Evolutionary conservation across 306 rosid genomes (phyloP).

Genomic region (Dryas alaskensis): DNA sequence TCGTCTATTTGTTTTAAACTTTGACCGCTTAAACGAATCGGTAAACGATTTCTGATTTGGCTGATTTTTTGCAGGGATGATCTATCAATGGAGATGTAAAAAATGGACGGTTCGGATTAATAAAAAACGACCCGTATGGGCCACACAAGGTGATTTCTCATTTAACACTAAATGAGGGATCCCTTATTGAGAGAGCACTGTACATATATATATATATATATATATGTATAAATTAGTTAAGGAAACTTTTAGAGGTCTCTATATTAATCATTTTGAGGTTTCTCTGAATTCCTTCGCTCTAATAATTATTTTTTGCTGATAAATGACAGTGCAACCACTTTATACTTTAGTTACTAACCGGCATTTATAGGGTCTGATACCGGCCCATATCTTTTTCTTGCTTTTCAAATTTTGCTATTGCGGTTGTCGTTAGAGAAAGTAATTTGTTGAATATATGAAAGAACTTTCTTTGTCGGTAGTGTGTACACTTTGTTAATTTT

Average conservation of each 20-base stretch:
- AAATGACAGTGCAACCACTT: constrained; percentile 62
- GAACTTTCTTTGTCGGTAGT: constrained; percentile 22
- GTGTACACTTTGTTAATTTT: not conserved
- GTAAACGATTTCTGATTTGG: too few species aligned
- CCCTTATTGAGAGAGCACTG: not conserved
- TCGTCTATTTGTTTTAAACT: too few species aligned
- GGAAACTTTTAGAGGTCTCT: constrained; percentile 45
- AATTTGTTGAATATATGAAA: constrained; percentile 10
- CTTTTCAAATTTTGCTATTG: constrained; percentile 10
- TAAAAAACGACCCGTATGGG: too few species aligned
- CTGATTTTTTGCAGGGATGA: too few species aligned
- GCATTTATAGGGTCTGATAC: constrained; percentile 35
- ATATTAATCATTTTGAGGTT: constrained; percentile 47
- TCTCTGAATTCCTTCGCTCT: constrained; percentile 39
- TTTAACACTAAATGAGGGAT: too few species aligned
- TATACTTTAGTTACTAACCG: constrained; percentile 50
- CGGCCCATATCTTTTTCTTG: constrained; percentile 14
- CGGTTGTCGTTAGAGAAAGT: constrained; percentile 12
- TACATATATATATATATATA: not conserved
- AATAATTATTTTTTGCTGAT: constrained; percentile 48
- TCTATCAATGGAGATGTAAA: too few species aligned
- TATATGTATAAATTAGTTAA: constrained; percentile 34
- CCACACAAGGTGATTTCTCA: too few species aligned
- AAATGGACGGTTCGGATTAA: too few species aligned
- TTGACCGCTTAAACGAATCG: too few species aligned